These are phyloP conservation scores for Microthlaspi erraticum DNA, from an alignment of 345 rosid species.

Conservation along the genomic window DNA sequence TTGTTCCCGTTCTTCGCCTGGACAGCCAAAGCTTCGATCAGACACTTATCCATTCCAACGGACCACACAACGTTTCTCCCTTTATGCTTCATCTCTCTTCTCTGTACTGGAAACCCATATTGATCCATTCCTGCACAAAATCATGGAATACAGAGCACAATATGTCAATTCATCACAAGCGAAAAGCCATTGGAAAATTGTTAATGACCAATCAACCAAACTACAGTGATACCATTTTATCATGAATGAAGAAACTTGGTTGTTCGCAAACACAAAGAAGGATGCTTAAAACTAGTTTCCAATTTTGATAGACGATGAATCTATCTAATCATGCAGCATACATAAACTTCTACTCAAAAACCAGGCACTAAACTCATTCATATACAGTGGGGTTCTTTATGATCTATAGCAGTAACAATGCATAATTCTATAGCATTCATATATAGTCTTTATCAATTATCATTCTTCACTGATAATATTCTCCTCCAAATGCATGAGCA, in stretches of 20 bases:
- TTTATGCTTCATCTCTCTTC: constrained; percentile 75
- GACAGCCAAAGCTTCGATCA: constrained; percentile 81
- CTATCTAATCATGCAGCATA: constrained; percentile 16
- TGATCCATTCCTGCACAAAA: constrained; percentile 66
- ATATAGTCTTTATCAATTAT: too few species aligned
- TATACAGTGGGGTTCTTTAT: too few species aligned
- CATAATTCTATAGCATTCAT: background rate
- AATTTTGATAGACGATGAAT: background rate
- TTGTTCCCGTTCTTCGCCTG: constrained; percentile 87
- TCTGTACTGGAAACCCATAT: constrained; percentile 59
- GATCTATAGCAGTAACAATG: too few species aligned
- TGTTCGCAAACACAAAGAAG: constrained; percentile 4
- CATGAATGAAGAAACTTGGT: background rate
- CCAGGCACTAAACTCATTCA: too few species aligned
- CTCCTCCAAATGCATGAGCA: too few species aligned
- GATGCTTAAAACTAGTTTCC: background rate
- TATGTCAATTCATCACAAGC: background rate
- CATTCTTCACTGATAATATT: too few species aligned
- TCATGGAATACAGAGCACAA: constrained; percentile 1
- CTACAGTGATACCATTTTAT: background rate
- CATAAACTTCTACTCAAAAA: too few species aligned
- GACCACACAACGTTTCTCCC: constrained; percentile 95
- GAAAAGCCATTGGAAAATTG: constrained; percentile 18
- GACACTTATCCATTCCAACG: constrained; percentile 85
- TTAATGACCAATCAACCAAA: background rate